Evolutionary conservation across 768 basidiomycete genomes (phyloP).

Genomic region (Phylloporus sp.): DNA sequence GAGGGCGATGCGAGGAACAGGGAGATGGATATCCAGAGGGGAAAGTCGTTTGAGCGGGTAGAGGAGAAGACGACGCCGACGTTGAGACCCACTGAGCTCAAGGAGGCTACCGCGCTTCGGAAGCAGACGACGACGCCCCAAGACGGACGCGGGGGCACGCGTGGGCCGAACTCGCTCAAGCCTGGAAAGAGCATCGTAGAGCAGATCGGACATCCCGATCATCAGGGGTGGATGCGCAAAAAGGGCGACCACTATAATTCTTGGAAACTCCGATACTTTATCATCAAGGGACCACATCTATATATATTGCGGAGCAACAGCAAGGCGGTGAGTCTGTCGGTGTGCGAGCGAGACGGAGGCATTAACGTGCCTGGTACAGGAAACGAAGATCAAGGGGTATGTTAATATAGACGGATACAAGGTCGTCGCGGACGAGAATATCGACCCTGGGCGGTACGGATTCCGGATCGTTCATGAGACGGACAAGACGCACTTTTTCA

Average conservation of each 20-base stretch:
- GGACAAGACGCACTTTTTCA: slow-evolving; percentile 87
- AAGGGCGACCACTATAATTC: slow-evolving; percentile 87
- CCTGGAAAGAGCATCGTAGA: slow-evolving; percentile 73
- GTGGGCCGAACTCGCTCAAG: slow-evolving; percentile 39
- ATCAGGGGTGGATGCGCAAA: slow-evolving; percentile 93
- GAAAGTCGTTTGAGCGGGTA: slow-evolving; percentile 19
- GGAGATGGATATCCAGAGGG: slow-evolving; percentile 21
- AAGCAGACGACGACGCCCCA: slow-evolving; percentile 46
- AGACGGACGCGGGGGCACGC: slow-evolving; percentile 16
- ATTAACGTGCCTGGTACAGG: slow-evolving; percentile 39
- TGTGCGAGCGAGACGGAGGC: not conserved
- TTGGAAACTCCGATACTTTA: slow-evolving; percentile 90
- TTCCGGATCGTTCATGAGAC: slow-evolving; percentile 90
- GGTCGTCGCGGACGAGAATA: slow-evolving; percentile 87
- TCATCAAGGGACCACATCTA: slow-evolving; percentile 87
- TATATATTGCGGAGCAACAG: slow-evolving; percentile 81
- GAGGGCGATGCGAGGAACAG: slow-evolving; percentile 18
- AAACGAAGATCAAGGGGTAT: slow-evolving; percentile 95
- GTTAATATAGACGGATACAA: slow-evolving; percentile 89
- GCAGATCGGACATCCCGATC: slow-evolving; percentile 88
- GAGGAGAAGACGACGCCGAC: slow-evolving; percentile 19
- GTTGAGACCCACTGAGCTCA: slow-evolving; percentile 20
- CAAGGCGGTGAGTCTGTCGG: slow-evolving; percentile 33
- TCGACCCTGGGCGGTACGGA: slow-evolving; percentile 89
- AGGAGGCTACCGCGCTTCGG: slow-evolving; percentile 41